Percentiles rank a stretch among this genome's conserved stretches.
Conservation (phyloP, 2,329 filamentous ascomycete genomes). For the Fusarium multiceps region DNA sequence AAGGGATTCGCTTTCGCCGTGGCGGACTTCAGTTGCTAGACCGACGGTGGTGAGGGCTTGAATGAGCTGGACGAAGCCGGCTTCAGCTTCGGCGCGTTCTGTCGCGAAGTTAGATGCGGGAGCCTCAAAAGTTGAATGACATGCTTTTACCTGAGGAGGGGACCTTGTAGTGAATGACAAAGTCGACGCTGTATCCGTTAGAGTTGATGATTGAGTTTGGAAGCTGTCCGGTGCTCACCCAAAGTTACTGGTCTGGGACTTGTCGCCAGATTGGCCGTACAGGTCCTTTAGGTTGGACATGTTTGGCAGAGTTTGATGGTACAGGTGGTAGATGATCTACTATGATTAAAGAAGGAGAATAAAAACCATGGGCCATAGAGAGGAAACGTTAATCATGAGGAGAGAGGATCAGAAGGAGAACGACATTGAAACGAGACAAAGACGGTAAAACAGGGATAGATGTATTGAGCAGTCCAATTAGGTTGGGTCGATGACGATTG, state of each 20-base stretch:
- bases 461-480: slow-evolving; percentile 24
- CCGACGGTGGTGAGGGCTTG: slow-evolving; percentile 80
- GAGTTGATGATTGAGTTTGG: slow-evolving; percentile 1
- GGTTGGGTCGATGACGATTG: slow-evolving; percentile 37
- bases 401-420: slow-evolving; percentile 2
- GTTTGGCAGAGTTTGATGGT: slow-evolving; percentile 11
- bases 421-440: slow-evolving; percentile 3
- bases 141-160: slow-evolving; percentile 68
- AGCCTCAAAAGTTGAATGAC: not conserved
- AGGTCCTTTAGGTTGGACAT: slow-evolving; percentile 52
- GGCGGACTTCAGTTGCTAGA: slow-evolving; percentile 88
- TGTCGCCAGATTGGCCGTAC: slow-evolving; percentile 47
- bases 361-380: not conserved
- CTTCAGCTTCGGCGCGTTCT: slow-evolving; percentile 77
- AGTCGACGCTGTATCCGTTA: slow-evolving; percentile 75
- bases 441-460: slow-evolving; percentile 31
- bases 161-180: slow-evolving; percentile 84
- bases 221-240: slow-evolving; percentile 49
- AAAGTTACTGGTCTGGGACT: slow-evolving; percentile 53
- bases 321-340: slow-evolving; percentile 5
- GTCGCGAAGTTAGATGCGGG: slow-evolving; percentile 15
- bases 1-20: slow-evolving; percentile 78
- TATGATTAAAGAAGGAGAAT: not conserved
- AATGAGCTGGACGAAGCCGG: slow-evolving; percentile 82
- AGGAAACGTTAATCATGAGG: not conserved